These are phyloP conservation scores for Penstemon newberryi DNA, from an alignment of 257 asterid genomes.

Conservation along the genomic window DNA sequence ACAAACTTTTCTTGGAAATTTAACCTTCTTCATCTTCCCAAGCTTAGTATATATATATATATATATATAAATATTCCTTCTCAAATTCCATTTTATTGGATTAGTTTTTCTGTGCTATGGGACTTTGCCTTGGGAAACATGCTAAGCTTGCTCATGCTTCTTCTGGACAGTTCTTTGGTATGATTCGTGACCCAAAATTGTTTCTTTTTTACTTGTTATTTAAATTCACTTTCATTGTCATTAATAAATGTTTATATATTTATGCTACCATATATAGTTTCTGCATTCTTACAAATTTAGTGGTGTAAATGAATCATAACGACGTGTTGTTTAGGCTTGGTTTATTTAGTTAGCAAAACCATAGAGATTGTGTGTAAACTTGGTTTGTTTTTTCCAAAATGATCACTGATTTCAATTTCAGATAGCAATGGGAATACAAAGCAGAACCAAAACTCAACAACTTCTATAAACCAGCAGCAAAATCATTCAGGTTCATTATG, in stretches of 20 bases:
- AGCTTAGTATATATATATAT: no score
- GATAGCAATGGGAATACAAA: background rate
- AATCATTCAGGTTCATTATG: no score
- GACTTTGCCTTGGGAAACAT: conserved; percentile 70
- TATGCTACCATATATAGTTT: no score
- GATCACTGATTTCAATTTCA: background rate
- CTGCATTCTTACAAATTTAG: no score
- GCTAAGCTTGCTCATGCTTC: conserved; percentile 83
- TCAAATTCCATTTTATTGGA: background rate
- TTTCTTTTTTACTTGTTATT: background rate
- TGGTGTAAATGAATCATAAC: no score
- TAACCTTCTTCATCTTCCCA: conserved; percentile 11
- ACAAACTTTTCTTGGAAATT: conserved; percentile 27
- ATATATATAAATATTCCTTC: background rate
- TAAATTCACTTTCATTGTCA: no score
- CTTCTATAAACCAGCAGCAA: background rate
- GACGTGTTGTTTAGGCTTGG: no score
- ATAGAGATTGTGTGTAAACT: no score
- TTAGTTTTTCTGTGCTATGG: conserved; percentile 38
- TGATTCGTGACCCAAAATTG: background rate
- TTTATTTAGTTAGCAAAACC: no score
- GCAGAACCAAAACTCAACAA: conserved; percentile 6
- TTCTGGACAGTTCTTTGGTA: conserved; percentile 73
- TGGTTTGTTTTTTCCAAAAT: no score
- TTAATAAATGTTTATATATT: no score